Evolutionary conservation across 805 yeast genomes (phyloP).

Genomic region (Wickerhamiella nectarea): DNA sequence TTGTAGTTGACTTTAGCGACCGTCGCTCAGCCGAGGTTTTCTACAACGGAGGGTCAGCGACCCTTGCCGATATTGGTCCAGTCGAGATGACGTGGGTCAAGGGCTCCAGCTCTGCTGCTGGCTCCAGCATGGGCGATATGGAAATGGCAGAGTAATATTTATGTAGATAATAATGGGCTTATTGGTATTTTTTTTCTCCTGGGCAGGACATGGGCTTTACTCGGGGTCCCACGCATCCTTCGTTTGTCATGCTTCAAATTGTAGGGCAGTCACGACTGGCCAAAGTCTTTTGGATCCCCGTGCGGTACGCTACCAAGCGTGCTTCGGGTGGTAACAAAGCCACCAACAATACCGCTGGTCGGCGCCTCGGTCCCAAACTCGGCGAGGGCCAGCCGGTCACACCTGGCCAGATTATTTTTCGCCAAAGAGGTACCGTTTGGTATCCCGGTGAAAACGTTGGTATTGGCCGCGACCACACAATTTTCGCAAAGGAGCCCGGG

Average conservation of each 20-base stretch:
- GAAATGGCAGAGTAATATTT: not conserved
- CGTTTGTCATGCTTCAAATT: slow-evolving; percentile 4
- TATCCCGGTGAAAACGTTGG: slow-evolving; percentile 81
- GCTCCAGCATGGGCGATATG: not conserved
- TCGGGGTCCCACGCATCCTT: too few relatives aligned
- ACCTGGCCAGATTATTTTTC: slow-evolving; percentile 75
- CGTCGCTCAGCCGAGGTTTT: slow-evolving; percentile 29
- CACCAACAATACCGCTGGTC: slow-evolving; percentile 89
- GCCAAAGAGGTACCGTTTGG: slow-evolving; percentile 90
- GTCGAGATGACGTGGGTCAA: slow-evolving; percentile 23
- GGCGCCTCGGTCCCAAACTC: slow-evolving; percentile 81
- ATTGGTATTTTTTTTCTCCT: too few relatives aligned
- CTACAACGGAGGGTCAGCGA: slow-evolving; percentile 17
- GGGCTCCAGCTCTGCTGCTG: not conserved
- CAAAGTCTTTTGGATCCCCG: slow-evolving; percentile 18
- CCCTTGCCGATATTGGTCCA: slow-evolving; percentile 23
- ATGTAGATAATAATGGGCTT: not conserved
- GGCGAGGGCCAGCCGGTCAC: slow-evolving; percentile 65
- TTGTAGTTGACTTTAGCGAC: slow-evolving; percentile 24
- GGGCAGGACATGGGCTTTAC: not conserved
- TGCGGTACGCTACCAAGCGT: slow-evolving; percentile 85
- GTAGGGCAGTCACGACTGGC: slow-evolving; percentile 3
- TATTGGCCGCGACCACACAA: slow-evolving; percentile 88
- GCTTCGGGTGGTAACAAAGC: slow-evolving; percentile 93
- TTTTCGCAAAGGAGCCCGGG: slow-evolving; percentile 86